phyloP scores from a whole-genome alignment of 1,284 basidiomycete genomes.

The Singerocomus rubriflavus region DNA sequence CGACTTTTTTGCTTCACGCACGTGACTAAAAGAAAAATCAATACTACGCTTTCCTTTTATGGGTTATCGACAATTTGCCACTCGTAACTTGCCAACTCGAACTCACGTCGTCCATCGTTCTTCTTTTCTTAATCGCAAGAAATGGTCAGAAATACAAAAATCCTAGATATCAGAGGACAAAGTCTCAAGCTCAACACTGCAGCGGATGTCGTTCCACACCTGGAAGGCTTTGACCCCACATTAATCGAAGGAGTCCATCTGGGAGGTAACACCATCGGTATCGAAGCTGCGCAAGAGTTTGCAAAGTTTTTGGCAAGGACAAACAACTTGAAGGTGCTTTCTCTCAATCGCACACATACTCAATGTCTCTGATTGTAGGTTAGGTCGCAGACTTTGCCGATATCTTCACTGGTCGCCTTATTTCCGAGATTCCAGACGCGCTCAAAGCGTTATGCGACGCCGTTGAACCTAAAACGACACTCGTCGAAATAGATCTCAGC shows the following conservation, averaged over 20 bases:
- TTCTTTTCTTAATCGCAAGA: background rate
- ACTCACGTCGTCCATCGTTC: background rate
- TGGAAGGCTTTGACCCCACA: conserved; percentile 65
- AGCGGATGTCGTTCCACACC: conserved; percentile 77
- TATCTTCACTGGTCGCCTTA: conserved; percentile 96
- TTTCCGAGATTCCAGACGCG: conserved; percentile 91
- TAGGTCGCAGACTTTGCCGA: conserved; percentile 95
- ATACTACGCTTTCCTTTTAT: conserved; percentile 15
- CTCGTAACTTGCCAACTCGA: background rate
- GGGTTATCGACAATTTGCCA: conserved; percentile 17
- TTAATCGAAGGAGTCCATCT: conserved; percentile 87
- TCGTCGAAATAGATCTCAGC: conserved; percentile 87
- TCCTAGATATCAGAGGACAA: conserved; percentile 32
- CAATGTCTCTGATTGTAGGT: conserved; percentile 8
- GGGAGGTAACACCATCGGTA: conserved; percentile 94
- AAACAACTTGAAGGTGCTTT: conserved; percentile 64
- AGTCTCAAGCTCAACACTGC: conserved; percentile 78
- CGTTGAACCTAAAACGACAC: conserved; percentile 74
- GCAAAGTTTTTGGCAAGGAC: conserved; percentile 79
- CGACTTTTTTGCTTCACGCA: conserved; percentile 5
- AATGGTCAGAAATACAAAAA: conserved; percentile 24
- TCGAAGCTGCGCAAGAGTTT: conserved; percentile 86
- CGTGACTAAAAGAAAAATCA: conserved; percentile 20
- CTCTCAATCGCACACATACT: background rate
- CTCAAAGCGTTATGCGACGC: conserved; percentile 88